Evolutionary conservation across 768 basidiomycete species (phyloP).

Genomic region (Tubosaeta sp.): DNA sequence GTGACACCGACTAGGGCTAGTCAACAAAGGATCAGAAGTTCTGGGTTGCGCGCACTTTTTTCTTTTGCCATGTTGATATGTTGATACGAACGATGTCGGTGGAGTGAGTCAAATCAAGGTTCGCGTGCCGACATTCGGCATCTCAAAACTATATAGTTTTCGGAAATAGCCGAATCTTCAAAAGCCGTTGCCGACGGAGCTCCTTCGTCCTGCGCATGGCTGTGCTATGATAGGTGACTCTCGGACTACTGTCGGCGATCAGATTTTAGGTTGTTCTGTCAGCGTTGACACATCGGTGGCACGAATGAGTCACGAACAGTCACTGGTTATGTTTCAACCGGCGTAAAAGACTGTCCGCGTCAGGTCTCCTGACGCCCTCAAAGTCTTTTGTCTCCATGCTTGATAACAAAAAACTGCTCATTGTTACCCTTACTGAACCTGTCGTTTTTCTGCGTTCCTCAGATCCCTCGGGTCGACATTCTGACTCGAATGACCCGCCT

Average conservation of each 20-base stretch:
- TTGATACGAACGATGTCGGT: slow-evolving; percentile 6
- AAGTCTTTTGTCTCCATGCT: slow-evolving; percentile 6
- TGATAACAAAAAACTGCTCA: slow-evolving; percentile 40
- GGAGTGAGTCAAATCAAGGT: slow-evolving; percentile 14
- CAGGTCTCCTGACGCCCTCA: not conserved
- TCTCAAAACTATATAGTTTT: slow-evolving; percentile 14
- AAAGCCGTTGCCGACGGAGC: no score
- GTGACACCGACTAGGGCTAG: slow-evolving; percentile 49
- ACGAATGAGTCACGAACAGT: not conserved
- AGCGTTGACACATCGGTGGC: not conserved
- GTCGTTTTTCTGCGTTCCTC: slow-evolving; percentile 63
- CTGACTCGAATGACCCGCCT: slow-evolving; percentile 45
- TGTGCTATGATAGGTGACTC: no score
- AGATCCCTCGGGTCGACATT: slow-evolving; percentile 41
- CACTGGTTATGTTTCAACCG: not conserved
- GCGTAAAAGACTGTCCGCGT: not conserved
- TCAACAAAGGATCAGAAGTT: not conserved
- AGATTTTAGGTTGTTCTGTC: not conserved
- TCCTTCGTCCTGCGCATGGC: no score
- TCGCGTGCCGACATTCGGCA: slow-evolving; percentile 19
- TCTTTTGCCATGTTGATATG: slow-evolving; percentile 24
- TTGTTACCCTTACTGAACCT: slow-evolving; percentile 67
- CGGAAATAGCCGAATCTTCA: not conserved
- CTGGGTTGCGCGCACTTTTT: slow-evolving; percentile 7
- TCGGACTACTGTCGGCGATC: not conserved